Conservation (phyloP, 495 filamentous ascomycete genomes). For the Pseudotulostoma volvatum region DNA sequence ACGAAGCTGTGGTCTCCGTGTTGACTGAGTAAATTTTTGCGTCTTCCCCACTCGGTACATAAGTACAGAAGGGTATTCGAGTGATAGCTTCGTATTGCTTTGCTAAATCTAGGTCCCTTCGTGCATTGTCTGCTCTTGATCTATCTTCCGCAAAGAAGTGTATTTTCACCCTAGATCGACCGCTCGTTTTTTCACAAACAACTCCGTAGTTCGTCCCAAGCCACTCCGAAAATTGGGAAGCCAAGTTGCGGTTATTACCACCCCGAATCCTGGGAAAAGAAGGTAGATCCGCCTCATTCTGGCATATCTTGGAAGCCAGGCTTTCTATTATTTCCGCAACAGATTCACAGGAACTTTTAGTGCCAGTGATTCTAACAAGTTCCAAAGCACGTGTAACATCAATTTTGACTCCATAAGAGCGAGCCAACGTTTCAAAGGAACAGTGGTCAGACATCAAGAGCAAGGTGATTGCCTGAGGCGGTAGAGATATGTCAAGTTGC, state of each 20-base stretch:
- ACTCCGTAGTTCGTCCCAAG: conserved; percentile 17
- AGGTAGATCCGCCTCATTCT: conserved; percentile 14
- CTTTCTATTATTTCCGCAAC: conserved; percentile 27
- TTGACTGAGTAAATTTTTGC: conserved; percentile 11
- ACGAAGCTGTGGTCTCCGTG: conserved; percentile 11
- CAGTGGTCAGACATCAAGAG: conserved; percentile 19
- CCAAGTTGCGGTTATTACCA: conserved; percentile 7
- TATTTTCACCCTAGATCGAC: conserved; percentile 9
- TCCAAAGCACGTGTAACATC: conserved; percentile 20
- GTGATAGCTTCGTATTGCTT: conserved; percentile 7
- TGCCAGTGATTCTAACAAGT: conserved; percentile 27
- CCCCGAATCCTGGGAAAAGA: conserved; percentile 2
- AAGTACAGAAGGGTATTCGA: conserved; percentile 21
- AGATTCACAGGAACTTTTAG: conserved; percentile 19
- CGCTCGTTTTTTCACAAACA: conserved; percentile 8
- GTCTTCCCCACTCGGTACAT: conserved; percentile 16
- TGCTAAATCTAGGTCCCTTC: conserved; percentile 21
- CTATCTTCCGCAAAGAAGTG: conserved; percentile 22
- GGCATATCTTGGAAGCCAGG: conserved; percentile 18
- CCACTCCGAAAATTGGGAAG: conserved; percentile 19
- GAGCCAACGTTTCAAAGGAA: conserved; percentile 28
- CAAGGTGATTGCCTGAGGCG: conserved; percentile 11
- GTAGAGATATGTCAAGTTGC: conserved; percentile 24
- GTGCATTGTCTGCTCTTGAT: conserved; percentile 17
- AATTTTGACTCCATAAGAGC: conserved; percentile 24